phyloP scores from a whole-genome alignment of 2,329 filamentous ascomycete species.

The Canariomyces notabilis region DNA sequence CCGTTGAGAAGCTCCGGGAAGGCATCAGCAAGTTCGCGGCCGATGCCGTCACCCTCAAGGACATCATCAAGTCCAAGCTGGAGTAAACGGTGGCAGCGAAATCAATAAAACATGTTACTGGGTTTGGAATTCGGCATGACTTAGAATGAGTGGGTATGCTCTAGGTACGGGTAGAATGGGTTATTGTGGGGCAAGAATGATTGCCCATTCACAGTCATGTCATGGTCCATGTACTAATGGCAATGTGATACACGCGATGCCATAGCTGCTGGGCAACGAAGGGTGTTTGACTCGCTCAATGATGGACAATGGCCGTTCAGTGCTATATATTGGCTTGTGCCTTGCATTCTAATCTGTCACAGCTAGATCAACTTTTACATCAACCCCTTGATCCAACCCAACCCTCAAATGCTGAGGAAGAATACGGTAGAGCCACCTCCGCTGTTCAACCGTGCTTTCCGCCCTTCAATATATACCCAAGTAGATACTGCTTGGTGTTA shows the following conservation, averaged over 20 bases:
- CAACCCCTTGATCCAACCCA: too few species aligned
- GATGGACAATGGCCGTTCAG: too few species aligned
- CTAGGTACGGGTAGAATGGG: background rate
- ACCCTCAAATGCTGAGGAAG: too few species aligned
- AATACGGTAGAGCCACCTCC: too few species aligned
- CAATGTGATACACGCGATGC: too few species aligned
- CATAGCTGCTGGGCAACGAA: too few species aligned
- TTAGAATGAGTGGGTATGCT: conserved; percentile 3
- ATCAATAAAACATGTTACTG: conserved; percentile 17
- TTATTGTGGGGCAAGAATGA: background rate
- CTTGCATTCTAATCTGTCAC: background rate
- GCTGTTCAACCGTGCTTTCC: too few species aligned
- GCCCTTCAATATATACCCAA: too few species aligned
- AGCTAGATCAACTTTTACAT: too few species aligned
- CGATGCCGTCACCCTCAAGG: conserved; percentile 90
- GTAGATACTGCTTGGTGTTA: too few species aligned
- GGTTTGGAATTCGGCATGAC: background rate
- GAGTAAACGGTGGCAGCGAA: conserved; percentile 32
- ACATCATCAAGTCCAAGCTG: conserved; percentile 85
- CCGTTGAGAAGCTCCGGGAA: conserved; percentile 97
- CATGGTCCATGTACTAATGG: background rate
- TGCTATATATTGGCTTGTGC: background rate
- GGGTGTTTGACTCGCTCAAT: too few species aligned
- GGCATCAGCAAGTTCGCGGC: conserved; percentile 99
- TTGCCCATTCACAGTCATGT: background rate